Evolutionary conservation across 495 filamentous ascomycete species (phyloP).

Genomic region (Evernia prunastri): DNA sequence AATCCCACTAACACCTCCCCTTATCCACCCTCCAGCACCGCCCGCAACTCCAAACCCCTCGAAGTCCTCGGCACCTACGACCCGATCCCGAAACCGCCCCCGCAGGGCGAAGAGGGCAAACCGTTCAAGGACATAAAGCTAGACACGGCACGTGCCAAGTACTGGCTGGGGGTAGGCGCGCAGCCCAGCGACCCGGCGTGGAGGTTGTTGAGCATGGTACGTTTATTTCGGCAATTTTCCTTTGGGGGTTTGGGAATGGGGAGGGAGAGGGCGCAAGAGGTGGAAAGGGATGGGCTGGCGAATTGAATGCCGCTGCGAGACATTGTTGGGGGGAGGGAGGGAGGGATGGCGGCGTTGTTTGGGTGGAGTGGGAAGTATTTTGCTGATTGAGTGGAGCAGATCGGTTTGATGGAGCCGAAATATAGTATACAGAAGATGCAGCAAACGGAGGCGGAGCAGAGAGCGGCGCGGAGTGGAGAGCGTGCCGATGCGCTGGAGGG

Average conservation of each 20-base stretch:
- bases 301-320: no score
- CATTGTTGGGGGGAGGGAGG: not conserved
- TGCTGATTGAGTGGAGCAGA: constrained; percentile 13
- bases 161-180: constrained; percentile 95
- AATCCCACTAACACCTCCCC: not conserved
- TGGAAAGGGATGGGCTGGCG: constrained; percentile 11
- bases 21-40: constrained; percentile 46
- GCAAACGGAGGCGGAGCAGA: constrained; percentile 15
- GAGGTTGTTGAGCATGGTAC: constrained; percentile 79
- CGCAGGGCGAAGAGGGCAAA: constrained; percentile 53
- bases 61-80: constrained; percentile 96
- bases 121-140: constrained; percentile 85
- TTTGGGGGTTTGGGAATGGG: constrained; percentile 16
- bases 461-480: constrained; percentile 9
- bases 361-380: not conserved
- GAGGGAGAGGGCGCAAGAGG: constrained; percentile 16
- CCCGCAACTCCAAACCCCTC: constrained; percentile 76
- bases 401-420: constrained; percentile 27
- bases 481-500: not conserved
- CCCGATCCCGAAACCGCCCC: constrained; percentile 69
- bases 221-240: constrained; percentile 26
- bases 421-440: constrained; percentile 21
- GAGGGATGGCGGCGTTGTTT: constrained; percentile 9
- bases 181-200: constrained; percentile 86
- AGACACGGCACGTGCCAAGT: constrained; percentile 72